Base-by-base conservation (phyloP, 306 rosid species). In the Vigna nakashimae region DNA sequence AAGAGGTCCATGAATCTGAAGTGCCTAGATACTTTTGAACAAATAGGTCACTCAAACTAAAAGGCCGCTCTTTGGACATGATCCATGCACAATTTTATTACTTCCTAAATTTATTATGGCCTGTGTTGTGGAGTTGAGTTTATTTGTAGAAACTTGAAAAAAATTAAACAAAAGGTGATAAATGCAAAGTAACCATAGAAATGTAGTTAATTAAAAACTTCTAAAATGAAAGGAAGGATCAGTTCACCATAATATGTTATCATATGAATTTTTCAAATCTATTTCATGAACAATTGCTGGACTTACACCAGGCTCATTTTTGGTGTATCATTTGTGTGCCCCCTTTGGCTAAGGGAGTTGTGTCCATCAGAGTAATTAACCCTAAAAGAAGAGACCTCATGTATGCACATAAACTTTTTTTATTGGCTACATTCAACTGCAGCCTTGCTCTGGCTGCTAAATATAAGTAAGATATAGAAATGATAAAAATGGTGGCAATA, bases 351-450 rank as follows among this genome's bases (percentile, higher is more conserved):
- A 30, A 66, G 40, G 45, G 60, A 80, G 16, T 30, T 65, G 7
- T 79, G 38, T 26, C 56, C 60, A 69, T 51, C 9, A 49, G 49
- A 69, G 34, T 9, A 42, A 51, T 32, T 2, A 40, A 50, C 51
- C 34, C 30, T 43, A 7, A 32, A 24, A 69, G 51, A 50, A 56
- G 48, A 24, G 71, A 52, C 40, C 75, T 30, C 28, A 65, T 43
- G 18, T 50, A 34, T 34, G 40, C 40, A 53, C 34, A n/a, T 32
- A 9, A 73, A n/a, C 36, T 34, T 7, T 56, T 34, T 74, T 14
- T 28, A 56, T 22, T 73, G 17, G 63, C 69, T 42, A 26, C 50
- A 67, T 68, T 74, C 76, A 81, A 48, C 24, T 66, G 63, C 57
- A 72, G 20, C 55, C 40, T 38, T 42, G 22, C 43, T 64, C 24